Conservation (phyloP, 2,329 filamentous ascomycete genomes). For the Cordyceps farinosa region DNA sequence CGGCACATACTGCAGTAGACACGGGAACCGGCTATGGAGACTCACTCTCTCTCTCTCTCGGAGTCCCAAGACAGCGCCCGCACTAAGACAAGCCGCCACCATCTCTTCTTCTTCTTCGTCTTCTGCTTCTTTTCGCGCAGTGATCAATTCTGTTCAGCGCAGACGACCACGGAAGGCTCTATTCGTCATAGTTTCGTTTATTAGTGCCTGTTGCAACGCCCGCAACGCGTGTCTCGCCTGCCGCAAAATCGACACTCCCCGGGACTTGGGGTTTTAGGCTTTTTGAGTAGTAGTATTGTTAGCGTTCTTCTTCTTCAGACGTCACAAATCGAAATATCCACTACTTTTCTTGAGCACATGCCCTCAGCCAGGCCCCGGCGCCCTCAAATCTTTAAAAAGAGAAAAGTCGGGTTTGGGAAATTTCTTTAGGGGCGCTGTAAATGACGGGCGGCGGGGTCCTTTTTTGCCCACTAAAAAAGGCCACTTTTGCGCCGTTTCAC, state of each 20-base stretch:
- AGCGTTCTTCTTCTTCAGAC: too few species aligned
- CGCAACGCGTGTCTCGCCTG: not conserved
- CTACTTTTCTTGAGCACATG: not conserved
- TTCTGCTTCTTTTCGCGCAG: not conserved
- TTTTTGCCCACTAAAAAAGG: not conserved
- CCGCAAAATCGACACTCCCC: not conserved
- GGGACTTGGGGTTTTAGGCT: too few species aligned
- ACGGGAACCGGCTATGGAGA: too few species aligned
- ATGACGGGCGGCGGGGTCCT: not conserved
- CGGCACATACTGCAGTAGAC: too few species aligned
- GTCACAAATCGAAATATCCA: not conserved
- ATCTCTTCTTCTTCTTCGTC: not conserved
- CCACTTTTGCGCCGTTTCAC: too few species aligned
- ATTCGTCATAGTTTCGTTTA: not conserved
- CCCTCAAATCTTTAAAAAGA: too few species aligned
- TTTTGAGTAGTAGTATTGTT: too few species aligned
- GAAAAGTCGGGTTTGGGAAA: not conserved
- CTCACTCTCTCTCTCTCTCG: too few species aligned
- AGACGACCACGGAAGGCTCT: too few species aligned
- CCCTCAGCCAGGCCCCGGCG: not conserved
- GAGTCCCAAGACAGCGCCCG: not conserved
- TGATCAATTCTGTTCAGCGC: not conserved
- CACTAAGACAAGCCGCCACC: constrained; percentile 13
- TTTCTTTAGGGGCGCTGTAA: not conserved
- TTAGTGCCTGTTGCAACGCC: not conserved